phyloP scores from a whole-genome alignment of 768 basidiomycete genomes.

The Suillus bovinus region DNA sequence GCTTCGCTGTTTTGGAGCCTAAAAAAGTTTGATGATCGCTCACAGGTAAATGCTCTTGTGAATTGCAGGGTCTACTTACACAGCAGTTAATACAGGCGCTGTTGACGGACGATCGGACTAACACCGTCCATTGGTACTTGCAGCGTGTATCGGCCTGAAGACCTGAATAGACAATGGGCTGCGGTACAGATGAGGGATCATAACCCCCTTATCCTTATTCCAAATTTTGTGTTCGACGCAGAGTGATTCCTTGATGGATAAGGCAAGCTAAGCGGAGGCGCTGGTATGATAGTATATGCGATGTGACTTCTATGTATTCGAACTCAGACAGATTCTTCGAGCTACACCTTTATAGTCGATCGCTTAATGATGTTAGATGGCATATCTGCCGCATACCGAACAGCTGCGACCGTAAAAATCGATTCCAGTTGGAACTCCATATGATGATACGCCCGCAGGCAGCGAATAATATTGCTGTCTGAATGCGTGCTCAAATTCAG shows the following conservation, averaged over 20 bases:
- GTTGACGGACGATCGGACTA: constrained; percentile 2
- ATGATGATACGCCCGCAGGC: constrained; percentile 95
- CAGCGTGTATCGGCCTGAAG: constrained; percentile 5
- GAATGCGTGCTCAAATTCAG: neutral
- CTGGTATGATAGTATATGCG: neutral
- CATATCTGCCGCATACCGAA: neutral
- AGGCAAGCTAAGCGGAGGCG: neutral
- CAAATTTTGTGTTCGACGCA: neutral
- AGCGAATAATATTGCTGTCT: neutral
- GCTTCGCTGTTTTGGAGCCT: constrained; percentile 1
- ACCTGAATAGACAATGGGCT: neutral
- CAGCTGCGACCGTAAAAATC: constrained; percentile 50
- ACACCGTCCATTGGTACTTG: constrained; percentile 7
- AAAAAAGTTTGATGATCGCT: neutral
- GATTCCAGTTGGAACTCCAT: constrained; percentile 88
- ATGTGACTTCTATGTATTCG: too few relatives aligned
- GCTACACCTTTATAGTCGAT: neutral
- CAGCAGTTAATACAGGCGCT: neutral
- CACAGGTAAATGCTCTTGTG: neutral
- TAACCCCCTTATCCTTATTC: neutral
- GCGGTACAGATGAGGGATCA: neutral
- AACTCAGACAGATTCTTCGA: constrained; percentile 1
- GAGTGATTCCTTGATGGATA: neutral
- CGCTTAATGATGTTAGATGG: neutral
- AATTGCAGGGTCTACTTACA: neutral